Conservation (phyloP, 257 asterid genomes). For the Nicotiana benthamiana region DNA sequence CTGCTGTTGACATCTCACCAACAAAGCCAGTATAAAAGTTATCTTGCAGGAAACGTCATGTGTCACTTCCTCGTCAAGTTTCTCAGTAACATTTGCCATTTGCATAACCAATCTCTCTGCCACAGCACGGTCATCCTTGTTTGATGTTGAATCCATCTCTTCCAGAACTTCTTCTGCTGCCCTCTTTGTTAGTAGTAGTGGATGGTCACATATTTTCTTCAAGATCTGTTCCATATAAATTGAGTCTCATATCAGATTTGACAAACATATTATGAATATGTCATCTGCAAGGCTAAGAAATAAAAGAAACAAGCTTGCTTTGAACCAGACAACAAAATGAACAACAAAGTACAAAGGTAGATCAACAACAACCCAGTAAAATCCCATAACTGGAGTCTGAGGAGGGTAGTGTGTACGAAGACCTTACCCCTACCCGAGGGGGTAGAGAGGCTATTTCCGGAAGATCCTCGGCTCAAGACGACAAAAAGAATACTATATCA, state of each 20-base stretch:
- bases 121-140: constrained; percentile 59
- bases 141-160: constrained; percentile 69
- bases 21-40: constrained; percentile 57
- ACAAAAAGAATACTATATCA: too few species aligned
- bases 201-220: constrained; percentile 96
- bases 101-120: constrained; percentile 92
- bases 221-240: constrained; percentile 47
- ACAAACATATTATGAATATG: not conserved
- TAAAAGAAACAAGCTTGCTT: not conserved
- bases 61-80: constrained; percentile 55
- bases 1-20: constrained; percentile 40
- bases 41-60: constrained; percentile 81
- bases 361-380: not conserved
- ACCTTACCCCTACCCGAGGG: too few species aligned
- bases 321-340: not conserved
- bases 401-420: too few species aligned
- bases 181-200: constrained; percentile 82
- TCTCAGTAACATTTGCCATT: constrained; percentile 76
- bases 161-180: constrained; percentile 98
- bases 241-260: not conserved
- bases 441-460: too few species aligned
- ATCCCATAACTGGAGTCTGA: too few species aligned
- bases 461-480: too few species aligned
- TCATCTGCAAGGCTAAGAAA: not conserved
- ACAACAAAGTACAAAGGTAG: not conserved